phyloP scores from a whole-genome alignment of 805 yeast species.

The Yamadazyma endophytica region DNA sequence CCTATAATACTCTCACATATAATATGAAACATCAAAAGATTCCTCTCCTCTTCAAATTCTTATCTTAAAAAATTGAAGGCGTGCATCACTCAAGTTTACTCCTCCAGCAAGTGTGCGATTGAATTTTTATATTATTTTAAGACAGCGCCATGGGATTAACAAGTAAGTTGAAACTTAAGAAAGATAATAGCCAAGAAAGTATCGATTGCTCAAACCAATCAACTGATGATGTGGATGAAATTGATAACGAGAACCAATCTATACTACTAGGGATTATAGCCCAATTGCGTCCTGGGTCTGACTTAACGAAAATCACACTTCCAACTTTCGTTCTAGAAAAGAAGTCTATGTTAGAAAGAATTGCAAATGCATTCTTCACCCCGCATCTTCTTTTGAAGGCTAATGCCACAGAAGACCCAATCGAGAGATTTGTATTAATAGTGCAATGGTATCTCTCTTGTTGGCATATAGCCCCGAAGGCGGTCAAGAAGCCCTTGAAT shows the following conservation, averaged over 20 bases:
- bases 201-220: slow-evolving; percentile 1
- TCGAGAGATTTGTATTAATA: slow-evolving; percentile 68
- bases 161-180: slow-evolving; percentile 5
- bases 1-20: no score
- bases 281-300: slow-evolving; percentile 90
- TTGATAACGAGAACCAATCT: slow-evolving; percentile 85
- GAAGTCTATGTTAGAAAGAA: slow-evolving; percentile 93
- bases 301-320: slow-evolving; percentile 81
- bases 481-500: slow-evolving; percentile 94
- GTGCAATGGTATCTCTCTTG: slow-evolving; percentile 90
- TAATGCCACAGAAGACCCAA: slow-evolving; percentile 50
- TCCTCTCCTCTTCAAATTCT: no score
- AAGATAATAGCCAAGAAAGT: slow-evolving; percentile 6
- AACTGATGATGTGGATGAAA: slow-evolving; percentile 82
- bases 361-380: slow-evolving; percentile 80
- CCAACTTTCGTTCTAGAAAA: slow-evolving; percentile 95
- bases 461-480: slow-evolving; percentile 98
- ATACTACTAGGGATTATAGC: slow-evolving; percentile 83
- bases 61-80: no score
- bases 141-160: slow-evolving; percentile 6
- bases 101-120: no score
- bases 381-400: slow-evolving; percentile 76
- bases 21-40: no score
- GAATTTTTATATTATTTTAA: no score
- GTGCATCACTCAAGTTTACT: no score